Conservation (phyloP, 2,329 filamentous ascomycete species). For the Colletotrichum tanaceti region DNA sequence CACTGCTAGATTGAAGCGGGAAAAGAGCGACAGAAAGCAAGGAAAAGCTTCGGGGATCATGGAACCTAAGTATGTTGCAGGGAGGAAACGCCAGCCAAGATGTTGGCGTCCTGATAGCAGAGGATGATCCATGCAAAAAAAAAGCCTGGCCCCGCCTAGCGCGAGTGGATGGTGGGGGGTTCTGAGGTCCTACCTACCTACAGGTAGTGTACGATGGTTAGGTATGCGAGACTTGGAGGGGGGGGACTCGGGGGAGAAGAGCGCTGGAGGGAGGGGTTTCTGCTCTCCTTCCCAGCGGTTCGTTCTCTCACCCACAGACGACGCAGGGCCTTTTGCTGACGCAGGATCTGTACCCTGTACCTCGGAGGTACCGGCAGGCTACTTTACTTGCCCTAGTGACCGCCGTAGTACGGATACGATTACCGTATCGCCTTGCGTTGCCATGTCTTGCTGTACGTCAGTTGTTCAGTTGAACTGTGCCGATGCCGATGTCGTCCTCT, state of each 20-base stretch:
- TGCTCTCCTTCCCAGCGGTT: conserved; percentile 24
- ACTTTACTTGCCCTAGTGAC: background rate
- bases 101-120: conserved; percentile 37
- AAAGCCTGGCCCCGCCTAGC: conserved; percentile 35
- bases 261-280: conserved; percentile 9
- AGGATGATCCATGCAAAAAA: conserved; percentile 38
- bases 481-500: conserved; percentile 1
- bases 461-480: conserved; percentile 9
- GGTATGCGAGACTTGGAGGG: too few species aligned
- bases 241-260: background rate
- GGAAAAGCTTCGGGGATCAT: conserved; percentile 34
- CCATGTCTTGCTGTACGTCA: background rate
- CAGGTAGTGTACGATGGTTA: too few species aligned
- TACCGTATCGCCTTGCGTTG: background rate
- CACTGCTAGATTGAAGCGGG: background rate
- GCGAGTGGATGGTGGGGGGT: conserved; percentile 27
- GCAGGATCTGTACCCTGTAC: background rate
- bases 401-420: too few species aligned
- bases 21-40: conserved; percentile 24
- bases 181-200: too few species aligned
- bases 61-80: conserved; percentile 37
- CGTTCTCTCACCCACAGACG: too few species aligned
- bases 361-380: conserved; percentile 23
- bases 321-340: conserved; percentile 17
- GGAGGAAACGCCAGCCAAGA: conserved; percentile 29